Conservation (phyloP, 1,139 yeast species). For the Diutina sp. region DNA sequence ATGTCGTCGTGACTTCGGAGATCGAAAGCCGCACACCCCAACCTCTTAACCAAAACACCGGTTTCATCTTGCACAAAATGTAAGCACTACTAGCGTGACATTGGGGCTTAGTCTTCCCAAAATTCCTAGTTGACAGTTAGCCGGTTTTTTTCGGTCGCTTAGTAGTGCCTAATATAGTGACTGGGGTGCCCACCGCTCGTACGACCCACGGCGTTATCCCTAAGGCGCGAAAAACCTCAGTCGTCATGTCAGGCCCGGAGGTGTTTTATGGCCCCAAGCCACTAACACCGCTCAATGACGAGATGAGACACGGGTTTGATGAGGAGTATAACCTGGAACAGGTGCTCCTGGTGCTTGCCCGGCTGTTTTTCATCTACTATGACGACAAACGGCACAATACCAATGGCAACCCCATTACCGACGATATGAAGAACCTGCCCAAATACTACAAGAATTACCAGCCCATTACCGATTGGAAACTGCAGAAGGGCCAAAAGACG, state of each 20-base stretch:
- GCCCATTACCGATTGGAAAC: slow-evolving; percentile 81
- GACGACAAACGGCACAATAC: slow-evolving; percentile 89
- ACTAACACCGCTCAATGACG: slow-evolving; percentile 35
- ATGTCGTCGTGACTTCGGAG: too few species aligned
- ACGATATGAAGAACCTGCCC: slow-evolving; percentile 32
- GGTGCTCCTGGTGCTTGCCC: slow-evolving; percentile 50
- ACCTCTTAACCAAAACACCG: too few species aligned
- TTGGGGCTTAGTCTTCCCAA: too few species aligned
- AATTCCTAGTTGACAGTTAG: too few species aligned
- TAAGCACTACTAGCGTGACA: not conserved
- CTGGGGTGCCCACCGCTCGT: not conserved
- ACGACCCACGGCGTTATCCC: not conserved
- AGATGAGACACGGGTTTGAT: slow-evolving; percentile 73
- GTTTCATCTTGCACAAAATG: too few species aligned
- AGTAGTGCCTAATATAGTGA: too few species aligned
- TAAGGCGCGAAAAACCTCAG: not conserved
- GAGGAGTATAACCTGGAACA: slow-evolving; percentile 54
- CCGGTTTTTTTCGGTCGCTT: too few species aligned
- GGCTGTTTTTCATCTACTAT: slow-evolving; percentile 65
- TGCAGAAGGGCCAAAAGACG: slow-evolving; percentile 83
- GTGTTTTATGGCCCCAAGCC: slow-evolving; percentile 9
- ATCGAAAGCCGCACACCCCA: too few species aligned
- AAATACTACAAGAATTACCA: slow-evolving; percentile 41
- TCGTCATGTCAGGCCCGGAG: not conserved
- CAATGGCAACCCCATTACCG: slow-evolving; percentile 72